Conservation (phyloP, 352 stramenopile species). For the Aphanomyces euteiches region DNA sequence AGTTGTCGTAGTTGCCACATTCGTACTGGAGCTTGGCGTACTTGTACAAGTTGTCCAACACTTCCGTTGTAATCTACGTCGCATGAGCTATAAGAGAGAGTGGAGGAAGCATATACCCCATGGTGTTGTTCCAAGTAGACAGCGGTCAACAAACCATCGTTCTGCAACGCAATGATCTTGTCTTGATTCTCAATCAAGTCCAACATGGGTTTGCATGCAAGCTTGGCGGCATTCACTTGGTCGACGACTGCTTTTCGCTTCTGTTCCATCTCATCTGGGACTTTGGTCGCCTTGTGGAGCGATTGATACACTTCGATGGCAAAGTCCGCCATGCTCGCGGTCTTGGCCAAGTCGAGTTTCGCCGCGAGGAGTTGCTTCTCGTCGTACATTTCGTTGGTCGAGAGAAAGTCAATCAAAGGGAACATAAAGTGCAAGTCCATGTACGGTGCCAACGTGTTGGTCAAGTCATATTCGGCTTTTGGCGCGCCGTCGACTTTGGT, state of each 20-base stretch:
- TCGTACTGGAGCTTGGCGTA: slow-evolving; percentile 97
- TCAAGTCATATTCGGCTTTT: slow-evolving; percentile 89
- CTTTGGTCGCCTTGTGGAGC: slow-evolving; percentile 77
- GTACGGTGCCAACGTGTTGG: slow-evolving; percentile 90
- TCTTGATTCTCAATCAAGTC: slow-evolving; percentile 81
- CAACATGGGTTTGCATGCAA: slow-evolving; percentile 68
- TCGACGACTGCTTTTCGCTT: slow-evolving; percentile 71
- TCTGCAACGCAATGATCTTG: slow-evolving; percentile 83
- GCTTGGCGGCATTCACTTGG: slow-evolving; percentile 68
- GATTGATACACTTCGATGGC: slow-evolving; percentile 94
- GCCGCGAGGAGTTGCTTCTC: slow-evolving; percentile 86
- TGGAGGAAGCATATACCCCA: slow-evolving; percentile 43
- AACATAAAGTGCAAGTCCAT: slow-evolving; percentile 98
- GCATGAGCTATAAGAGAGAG: slow-evolving; percentile 2
- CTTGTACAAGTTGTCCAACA: slow-evolving; percentile 90
- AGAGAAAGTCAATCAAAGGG: slow-evolving; percentile 93
- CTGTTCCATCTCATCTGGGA: slow-evolving; percentile 80
- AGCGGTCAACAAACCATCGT: slow-evolving; percentile 75
- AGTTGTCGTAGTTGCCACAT: slow-evolving; percentile 94
- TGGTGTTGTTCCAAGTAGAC: slow-evolving; percentile 77
- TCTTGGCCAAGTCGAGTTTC: slow-evolving; percentile 90
- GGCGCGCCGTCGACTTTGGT: slow-evolving; percentile 14
- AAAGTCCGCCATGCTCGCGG: slow-evolving; percentile 97
- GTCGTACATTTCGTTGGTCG: slow-evolving; percentile 89
- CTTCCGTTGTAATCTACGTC: slow-evolving; percentile 75